Evolutionary conservation across 129 eudicot species (phyloP), one percentile per base, ranked within the genome.

Genomic region (Dittrichia graveolens): DNA sequence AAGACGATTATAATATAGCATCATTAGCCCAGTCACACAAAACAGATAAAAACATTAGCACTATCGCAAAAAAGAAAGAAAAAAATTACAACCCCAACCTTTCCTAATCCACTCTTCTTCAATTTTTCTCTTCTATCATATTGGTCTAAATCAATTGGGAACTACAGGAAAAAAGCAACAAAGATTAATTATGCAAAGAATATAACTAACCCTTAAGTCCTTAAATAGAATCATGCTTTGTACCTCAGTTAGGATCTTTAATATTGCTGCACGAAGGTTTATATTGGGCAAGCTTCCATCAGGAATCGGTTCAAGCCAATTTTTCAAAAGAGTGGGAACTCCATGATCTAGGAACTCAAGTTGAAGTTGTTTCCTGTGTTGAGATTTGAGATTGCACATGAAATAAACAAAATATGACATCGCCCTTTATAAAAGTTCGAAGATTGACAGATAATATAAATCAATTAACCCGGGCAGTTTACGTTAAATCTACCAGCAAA

Each of bases 281-380:
- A 94, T 94, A 73, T 94, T 94, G 56, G 98, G 98, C 78, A 94
- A 78, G 87, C 98, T 90, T 78, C 98, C 98, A 86, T 94, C 98
- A 43, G 98, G 98, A 44, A 94, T 89, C 42, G 98, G 98, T 61
- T 94, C 97, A 57, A 94, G 98, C 98, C 98, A 94, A 48, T 84
- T 94, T 69, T 84, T 94, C 80, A 94, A 16, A 42, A 88, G 88
- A 15, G 97, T 86, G 19, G 90, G 67, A 34, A 94, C 95, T 58
- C 98, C 98, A 71, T 90, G 98, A 80, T 94, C 98, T 52, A 94
- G 71, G 64, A 94, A 94, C 77, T 94, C 98, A 72, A 78, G 86
- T 74, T 94, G 98, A 46, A 94, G 93, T 54, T 90, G 98, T 74
- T n/a, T n/a, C n/a, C n/a, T n/a, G n/a, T n/a, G n/a, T n/a, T n/a